Evolutionary conservation across 2,329 filamentous ascomycete genomes (phyloP), one percentile per base, ranked within the genome.

Genomic region (Paraconiothyrium sp.): DNA sequence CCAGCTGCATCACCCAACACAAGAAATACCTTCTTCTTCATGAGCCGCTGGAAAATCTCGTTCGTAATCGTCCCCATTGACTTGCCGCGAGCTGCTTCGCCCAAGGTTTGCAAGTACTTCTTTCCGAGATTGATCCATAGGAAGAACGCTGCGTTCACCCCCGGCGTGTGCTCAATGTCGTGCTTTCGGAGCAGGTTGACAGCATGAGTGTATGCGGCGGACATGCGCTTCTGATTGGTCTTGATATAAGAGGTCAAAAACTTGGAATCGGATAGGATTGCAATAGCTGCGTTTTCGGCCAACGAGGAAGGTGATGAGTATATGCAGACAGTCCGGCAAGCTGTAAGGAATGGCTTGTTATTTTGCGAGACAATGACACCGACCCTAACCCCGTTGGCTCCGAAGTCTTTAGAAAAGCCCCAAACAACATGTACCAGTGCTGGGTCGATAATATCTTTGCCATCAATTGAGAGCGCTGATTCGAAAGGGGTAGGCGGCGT

Each of bases 401-500:
- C 84, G 71, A 88, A 88, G 73, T 82, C 69, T 55, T 67, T 67
- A 51, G 75, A 78, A 68, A 81, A 74, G 0, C 80, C 80, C 66
- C 76, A 82, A 0, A 86, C 68, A 1, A 86, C 81, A 70, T 88
- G 86, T 0, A 88, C 76, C 2, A 82, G 79, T 5, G 71, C 66
- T 10, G 82, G 77, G 59, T 87, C 82, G 48, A 88, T 84, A 41
- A 84, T 67, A 0, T 74, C 80, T 1, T 62, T 47, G 0, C 74
- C 27, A n/a, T 66, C 57, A 48, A 71, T 57, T 1, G 65, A 63
- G 4, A 67, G 59, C 4, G 64, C 55, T 9, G 69, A 71, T 10
- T 44, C 32, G 35, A 71, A 71, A 0, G 47, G 46, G 66, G 73
- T 30, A 4, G 57, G 39, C 32, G 74, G 16, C 2, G 46, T 20